Conservation (phyloP, 192 early-diverging fungal genomes). For the Umbelopsis vinacea region DNA sequence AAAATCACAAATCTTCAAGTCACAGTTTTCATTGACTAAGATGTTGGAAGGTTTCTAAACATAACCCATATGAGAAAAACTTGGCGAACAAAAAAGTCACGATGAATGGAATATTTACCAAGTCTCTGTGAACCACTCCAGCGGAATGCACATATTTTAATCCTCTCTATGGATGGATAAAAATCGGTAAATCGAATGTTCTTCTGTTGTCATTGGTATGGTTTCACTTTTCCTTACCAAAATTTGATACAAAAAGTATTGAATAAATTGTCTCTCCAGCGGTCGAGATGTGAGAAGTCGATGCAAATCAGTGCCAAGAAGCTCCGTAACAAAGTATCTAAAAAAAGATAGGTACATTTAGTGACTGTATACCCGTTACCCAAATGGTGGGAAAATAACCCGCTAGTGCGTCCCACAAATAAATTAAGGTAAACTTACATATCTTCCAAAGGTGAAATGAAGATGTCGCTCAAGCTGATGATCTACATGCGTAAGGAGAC, state of each 20-base stretch:
- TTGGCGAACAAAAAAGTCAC: background rate
- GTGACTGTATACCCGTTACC: too few species aligned
- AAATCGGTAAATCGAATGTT: background rate
- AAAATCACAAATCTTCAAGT: constrained; percentile 98
- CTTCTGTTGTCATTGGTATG: too few species aligned
- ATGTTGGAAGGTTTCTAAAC: constrained; percentile 91
- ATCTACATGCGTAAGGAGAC: constrained; percentile 51
- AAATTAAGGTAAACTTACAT: constrained; percentile 61
- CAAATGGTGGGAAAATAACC: too few species aligned
- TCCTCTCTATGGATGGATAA: constrained; percentile 56
- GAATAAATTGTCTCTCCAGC: constrained; percentile 92
- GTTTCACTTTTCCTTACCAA: constrained; percentile 52
- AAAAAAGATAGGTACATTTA: background rate
- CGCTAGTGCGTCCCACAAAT: too few species aligned
- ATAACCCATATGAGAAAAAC: background rate
- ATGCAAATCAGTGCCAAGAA: constrained; percentile 95
- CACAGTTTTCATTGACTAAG: constrained; percentile 97
- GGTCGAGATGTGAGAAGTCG: constrained; percentile 87
- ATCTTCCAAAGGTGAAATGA: constrained; percentile 91
- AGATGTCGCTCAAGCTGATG: constrained; percentile 91
- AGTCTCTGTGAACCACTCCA: constrained; percentile 93
- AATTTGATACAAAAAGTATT: constrained; percentile 99
- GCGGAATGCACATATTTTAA: constrained; percentile 95
- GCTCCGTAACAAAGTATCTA: constrained; percentile 95
- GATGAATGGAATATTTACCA: constrained; percentile 51